Percentiles rank a stretch among this genome's conserved stretches.
Evolutionary conservation across 306 rosid genomes (phyloP).

Genomic region (Castanospermum australe): DNA sequence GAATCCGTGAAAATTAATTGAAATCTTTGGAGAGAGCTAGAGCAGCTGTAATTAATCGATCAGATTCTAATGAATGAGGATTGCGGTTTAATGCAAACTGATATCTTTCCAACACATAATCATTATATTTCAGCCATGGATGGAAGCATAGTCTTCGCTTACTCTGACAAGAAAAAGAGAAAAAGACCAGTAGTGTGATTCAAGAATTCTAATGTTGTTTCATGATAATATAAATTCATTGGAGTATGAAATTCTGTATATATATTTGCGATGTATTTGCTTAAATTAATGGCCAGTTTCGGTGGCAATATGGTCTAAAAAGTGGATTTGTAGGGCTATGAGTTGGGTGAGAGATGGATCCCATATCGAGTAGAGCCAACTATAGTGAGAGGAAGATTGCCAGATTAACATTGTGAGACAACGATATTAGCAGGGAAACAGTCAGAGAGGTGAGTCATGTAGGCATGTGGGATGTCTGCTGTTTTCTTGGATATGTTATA

Average conservation of each 20-base stretch:
- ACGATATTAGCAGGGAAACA: slow-evolving; percentile 8
- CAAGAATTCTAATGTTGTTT: no score
- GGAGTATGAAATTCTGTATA: no score
- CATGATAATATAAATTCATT: no score
- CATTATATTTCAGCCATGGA: neutral
- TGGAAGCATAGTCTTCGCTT: neutral
- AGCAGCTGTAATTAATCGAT: slow-evolving; percentile 12
- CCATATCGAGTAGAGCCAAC: no score
- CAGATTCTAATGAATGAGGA: neutral
- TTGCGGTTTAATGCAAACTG: neutral
- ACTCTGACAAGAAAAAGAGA: neutral
- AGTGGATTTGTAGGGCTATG: neutral
- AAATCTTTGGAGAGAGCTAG: slow-evolving; percentile 25
- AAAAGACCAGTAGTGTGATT: no score
- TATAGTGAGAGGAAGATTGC: neutral
- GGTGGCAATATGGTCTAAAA: neutral
- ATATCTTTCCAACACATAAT: slow-evolving; percentile 16
- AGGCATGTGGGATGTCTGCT: slow-evolving; percentile 37
- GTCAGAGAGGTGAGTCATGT: slow-evolving; percentile 37
- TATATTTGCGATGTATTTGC: no score
- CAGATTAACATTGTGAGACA: neutral
- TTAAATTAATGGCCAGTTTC: no score
- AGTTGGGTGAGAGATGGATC: neutral
- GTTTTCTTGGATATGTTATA: neutral
- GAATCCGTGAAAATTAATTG: slow-evolving; percentile 9